Evolutionary conservation across 1,139 yeast species (phyloP), one percentile per base, ranked within the genome.

Genomic region (Wickerhamomyces sp.): DNA sequence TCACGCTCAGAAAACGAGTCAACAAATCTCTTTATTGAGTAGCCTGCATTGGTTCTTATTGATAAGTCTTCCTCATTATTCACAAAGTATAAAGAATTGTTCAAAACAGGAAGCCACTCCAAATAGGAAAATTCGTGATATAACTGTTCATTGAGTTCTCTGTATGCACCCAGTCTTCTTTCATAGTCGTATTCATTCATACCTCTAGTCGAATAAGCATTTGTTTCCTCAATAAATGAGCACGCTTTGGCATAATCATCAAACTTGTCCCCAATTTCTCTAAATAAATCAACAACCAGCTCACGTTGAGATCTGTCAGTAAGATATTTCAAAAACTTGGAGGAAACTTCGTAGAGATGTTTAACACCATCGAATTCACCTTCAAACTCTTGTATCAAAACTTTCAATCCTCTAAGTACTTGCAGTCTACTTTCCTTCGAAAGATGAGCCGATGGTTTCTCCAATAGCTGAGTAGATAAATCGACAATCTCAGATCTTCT

Each of bases 81-180:
- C 43, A 92, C 74, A 58, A 76, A 86, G 55, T 66, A 89, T 32
- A 92, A 68, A 44, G 79, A 72, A 44, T 81, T 76, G 57, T 82
- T 74, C 28, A 92, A 45, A 4, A 94, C 55, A 3, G 97, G 97
- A 8, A 76, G 54, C 98, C 98, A 94, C 53, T 88, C 89, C 4
- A 61, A 44, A 1, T 77, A 65, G 0, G 74, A 58, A 13, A 85
- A 61, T 0, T 58, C 45, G 1, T 39, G 14, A 55, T 72, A 86
- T 4, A 64, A 51, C 0, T 58, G 60, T 46, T 87, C 95, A 48
- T 81, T 85, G 41, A 94, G 68, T 17, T 54, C 56, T 39, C 77
- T 75, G 59, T 78, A 92, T 0, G 94, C 88, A 7, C 71, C 68
- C 35, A 90, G 65, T 42, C 96, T 72, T 43, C 74, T 73, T 43